Percentiles rank a stretch among this genome's conserved stretches.
Evolutionary conservation across 306 rosid genomes (phyloP).

Genomic region (Lathyrus oleraceus): DNA sequence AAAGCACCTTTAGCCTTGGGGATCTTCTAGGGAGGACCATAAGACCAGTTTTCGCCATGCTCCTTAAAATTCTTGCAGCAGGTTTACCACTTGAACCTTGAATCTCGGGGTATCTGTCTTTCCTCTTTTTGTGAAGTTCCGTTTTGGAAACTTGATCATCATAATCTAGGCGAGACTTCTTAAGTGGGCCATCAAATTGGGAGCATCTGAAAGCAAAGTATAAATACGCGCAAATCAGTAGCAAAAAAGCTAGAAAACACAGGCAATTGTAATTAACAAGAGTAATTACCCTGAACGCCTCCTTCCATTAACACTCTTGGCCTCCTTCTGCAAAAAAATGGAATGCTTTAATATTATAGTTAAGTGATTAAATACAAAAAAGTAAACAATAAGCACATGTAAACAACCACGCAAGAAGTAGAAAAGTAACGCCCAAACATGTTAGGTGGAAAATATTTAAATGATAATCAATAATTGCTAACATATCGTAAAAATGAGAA

Average conservation of each 20-base stretch:
- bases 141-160: constrained; percentile 39
- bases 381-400: constrained; percentile 19
- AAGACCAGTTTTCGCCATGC: constrained; percentile 42
- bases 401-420: constrained; percentile 18
- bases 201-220: constrained; percentile 59
- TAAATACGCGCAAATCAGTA: constrained; percentile 31
- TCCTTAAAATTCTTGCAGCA: constrained; percentile 53
- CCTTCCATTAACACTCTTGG: constrained; percentile 48
- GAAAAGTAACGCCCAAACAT: constrained; percentile 12
- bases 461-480: not conserved
- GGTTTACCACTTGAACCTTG: constrained; percentile 39
- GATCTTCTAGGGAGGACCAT: constrained; percentile 57
- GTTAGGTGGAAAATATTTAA: constrained; percentile 15
- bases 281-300: constrained; percentile 61
- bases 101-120: constrained; percentile 38
- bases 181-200: constrained; percentile 45
- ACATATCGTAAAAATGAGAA: constrained; percentile 22
- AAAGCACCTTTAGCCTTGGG: constrained; percentile 54
- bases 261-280: constrained; percentile 21
- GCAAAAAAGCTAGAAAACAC: constrained; percentile 17
- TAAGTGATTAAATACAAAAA: constrained; percentile 13
- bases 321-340: constrained; percentile 51
- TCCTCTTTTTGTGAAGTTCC: constrained; percentile 48
- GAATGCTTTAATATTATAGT: constrained; percentile 31
- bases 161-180: constrained; percentile 43